phyloP scores from a whole-genome alignment of 2,329 filamentous ascomycete species.

The Niveomyces coronatus region DNA sequence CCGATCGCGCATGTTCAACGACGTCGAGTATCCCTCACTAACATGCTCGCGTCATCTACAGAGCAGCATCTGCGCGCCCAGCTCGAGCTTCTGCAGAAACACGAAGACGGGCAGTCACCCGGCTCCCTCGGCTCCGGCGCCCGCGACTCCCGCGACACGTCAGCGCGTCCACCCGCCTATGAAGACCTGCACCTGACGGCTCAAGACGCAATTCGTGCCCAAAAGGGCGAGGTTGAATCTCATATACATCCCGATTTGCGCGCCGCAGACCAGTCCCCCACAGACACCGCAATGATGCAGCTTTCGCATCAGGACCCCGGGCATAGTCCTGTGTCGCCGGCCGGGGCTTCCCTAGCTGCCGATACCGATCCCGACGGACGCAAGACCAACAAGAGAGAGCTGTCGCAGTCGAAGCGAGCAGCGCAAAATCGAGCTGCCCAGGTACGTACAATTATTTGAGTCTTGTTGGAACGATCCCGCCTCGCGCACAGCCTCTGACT shows the following conservation, averaged over 20 bases:
- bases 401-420: slow-evolving; percentile 91
- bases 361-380: slow-evolving; percentile 14
- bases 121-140: slow-evolving; percentile 3
- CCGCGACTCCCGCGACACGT: slow-evolving; percentile 6
- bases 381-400: slow-evolving; percentile 71
- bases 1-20: neutral
- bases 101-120: slow-evolving; percentile 23
- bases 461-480: neutral
- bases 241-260: slow-evolving; percentile 41
- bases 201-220: slow-evolving; percentile 22
- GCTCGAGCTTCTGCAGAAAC: slow-evolving; percentile 33
- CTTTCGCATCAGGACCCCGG: slow-evolving; percentile 22
- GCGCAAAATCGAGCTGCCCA: slow-evolving; percentile 95
- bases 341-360: slow-evolving; percentile 17
- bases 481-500: slow-evolving; percentile 15
- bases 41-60: slow-evolving; percentile 16
- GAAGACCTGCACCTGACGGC: slow-evolving; percentile 26
- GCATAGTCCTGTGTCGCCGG: slow-evolving; percentile 21
- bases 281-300: slow-evolving; percentile 26
- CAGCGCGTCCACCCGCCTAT: slow-evolving; percentile 30
- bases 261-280: slow-evolving; percentile 16
- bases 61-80: slow-evolving; percentile 34
- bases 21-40: slow-evolving; percentile 3
- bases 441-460: slow-evolving; percentile 44
- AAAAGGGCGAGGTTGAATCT: slow-evolving; percentile 30